Evolutionary conservation across 306 rosid species (phyloP), one percentile per base, ranked within the genome.

Genomic region (Acacia confusa): DNA sequence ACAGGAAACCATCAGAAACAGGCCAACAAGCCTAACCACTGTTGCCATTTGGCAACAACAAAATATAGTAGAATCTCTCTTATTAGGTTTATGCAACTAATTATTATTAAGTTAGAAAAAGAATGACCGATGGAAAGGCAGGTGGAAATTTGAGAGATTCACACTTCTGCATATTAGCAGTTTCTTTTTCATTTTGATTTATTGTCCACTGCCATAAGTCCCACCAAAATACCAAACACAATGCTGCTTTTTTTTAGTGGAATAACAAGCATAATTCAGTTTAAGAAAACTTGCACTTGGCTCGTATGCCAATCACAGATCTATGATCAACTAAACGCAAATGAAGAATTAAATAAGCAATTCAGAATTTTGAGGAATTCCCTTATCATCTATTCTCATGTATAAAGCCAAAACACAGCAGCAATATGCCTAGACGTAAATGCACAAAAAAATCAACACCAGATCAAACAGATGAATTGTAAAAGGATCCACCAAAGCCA

Each of bases 401-500:
- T 60, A 74, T 58, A 58, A 73, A 75, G 38, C 76, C 61, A 82
- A 70, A 78, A 19, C 74, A 73, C 34, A 75, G 64, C 30, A 55
- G 61, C 57, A 78, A 61, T n/a, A 60, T 69, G 58, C 43, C 65
- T 44, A 65, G 9, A 70, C 27, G 24, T 24, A 58, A 82, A 69
- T 41, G 58, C 52, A 81, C n/a, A 78, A 85, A 78, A 75, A 22
- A 47, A 69, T 22, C 17, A 19, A 20, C 72, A 80, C 7, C 22
- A 38, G 74, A 78, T 66, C 66, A 43, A 81, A 20, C 60, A 74
- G 47, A 64, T 45, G 58, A 72, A 73, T 44, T 72, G 41, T 72
- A 44, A 82, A 52, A 75, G 74, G 76, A 84, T 74, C 80, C 71
- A 80, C 81, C 77, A 79, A 87, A 85, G 89, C 89, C 81, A 86